Percentiles rank a stretch among this genome's conserved stretches.
Conservation (phyloP, 176 grass and related monocot species). For the Ampelocalamus luodianensis region DNA sequence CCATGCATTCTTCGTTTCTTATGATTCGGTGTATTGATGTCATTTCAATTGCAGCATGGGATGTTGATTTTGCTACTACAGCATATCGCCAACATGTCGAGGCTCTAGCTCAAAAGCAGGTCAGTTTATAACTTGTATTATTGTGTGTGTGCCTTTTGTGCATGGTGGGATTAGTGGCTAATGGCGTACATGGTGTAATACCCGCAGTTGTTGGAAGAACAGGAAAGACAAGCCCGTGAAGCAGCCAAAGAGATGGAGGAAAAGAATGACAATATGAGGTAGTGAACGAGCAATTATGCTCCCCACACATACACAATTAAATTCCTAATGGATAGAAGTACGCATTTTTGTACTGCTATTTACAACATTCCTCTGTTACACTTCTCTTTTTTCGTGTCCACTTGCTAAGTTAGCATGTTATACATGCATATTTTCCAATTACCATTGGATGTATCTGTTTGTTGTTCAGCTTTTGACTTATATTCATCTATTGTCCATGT, state of each 20-base stretch:
- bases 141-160: slow-evolving; percentile 8
- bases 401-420: background rate
- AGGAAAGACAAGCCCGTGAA: slow-evolving; percentile 78
- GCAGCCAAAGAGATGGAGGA: slow-evolving; percentile 70
- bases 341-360: slow-evolving; percentile 6
- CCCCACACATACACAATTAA: background rate
- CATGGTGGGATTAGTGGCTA: slow-evolving; percentile 13
- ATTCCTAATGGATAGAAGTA: slow-evolving; percentile 15
- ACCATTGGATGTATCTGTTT: background rate
- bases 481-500: background rate
- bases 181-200: slow-evolving; percentile 36
- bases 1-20: background rate
- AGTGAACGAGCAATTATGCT: slow-evolving; percentile 32
- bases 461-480: slow-evolving; percentile 15
- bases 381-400: background rate
- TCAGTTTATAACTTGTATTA: slow-evolving; percentile 47
- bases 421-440: background rate
- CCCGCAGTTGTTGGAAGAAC: slow-evolving; percentile 90
- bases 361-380: slow-evolving; percentile 16
- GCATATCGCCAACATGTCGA: slow-evolving; percentile 96
- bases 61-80: slow-evolving; percentile 94
- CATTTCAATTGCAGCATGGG: slow-evolving; percentile 77
- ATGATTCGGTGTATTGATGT: slow-evolving; percentile 31
- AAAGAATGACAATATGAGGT: slow-evolving; percentile 65
- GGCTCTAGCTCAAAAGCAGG: slow-evolving; percentile 89